A percentile compares a stretch with the other conserved stretches of the same genome.
These are phyloP conservation scores for Fusarium nodosum DNA, from an alignment of 2,329 filamentous ascomycete genomes.

Conservation along the genomic window DNA sequence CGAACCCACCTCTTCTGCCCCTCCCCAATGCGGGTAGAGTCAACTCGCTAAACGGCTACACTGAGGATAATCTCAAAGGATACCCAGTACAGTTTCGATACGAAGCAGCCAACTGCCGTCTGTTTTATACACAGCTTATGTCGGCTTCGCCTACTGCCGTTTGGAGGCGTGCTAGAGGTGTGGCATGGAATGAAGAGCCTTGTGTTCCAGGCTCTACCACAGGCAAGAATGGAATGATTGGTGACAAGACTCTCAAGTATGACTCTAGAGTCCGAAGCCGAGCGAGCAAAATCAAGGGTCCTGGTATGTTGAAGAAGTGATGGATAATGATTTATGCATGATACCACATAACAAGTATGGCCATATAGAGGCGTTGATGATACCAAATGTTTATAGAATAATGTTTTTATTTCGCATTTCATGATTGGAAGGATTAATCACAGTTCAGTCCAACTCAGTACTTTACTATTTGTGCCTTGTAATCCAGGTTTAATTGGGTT, in stretches of 20 bases:
- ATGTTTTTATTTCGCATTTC: not conserved
- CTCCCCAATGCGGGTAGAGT: slow-evolving; percentile 54
- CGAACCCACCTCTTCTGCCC: slow-evolving; percentile 47
- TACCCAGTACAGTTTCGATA: slow-evolving; percentile 67
- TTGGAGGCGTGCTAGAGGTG: slow-evolving; percentile 58
- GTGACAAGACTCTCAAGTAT: slow-evolving; percentile 36
- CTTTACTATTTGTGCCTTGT: too few species aligned
- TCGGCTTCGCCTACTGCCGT: slow-evolving; percentile 63
- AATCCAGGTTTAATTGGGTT: too few species aligned
- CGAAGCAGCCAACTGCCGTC: slow-evolving; percentile 71
- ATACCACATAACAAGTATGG: not conserved
- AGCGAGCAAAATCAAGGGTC: slow-evolving; percentile 32
- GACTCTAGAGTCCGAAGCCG: slow-evolving; percentile 41
- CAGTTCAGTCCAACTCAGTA: too few species aligned
- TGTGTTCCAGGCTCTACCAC: slow-evolving; percentile 44
- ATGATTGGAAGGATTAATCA: too few species aligned
- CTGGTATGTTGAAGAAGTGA: slow-evolving; percentile 36
- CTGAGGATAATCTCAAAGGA: slow-evolving; percentile 41
- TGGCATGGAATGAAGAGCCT: slow-evolving; percentile 37
- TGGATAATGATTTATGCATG: slow-evolving; percentile 20
- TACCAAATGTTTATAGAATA: slow-evolving; percentile 12
- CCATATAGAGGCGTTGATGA: not conserved
- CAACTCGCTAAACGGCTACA: slow-evolving; percentile 42
- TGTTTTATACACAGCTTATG: slow-evolving; percentile 70
- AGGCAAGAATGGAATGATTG: slow-evolving; percentile 36